These are phyloP conservation scores for Penicillium hordei DNA, from an alignment of 2,329 filamentous ascomycete genomes.

Conservation along the genomic window DNA sequence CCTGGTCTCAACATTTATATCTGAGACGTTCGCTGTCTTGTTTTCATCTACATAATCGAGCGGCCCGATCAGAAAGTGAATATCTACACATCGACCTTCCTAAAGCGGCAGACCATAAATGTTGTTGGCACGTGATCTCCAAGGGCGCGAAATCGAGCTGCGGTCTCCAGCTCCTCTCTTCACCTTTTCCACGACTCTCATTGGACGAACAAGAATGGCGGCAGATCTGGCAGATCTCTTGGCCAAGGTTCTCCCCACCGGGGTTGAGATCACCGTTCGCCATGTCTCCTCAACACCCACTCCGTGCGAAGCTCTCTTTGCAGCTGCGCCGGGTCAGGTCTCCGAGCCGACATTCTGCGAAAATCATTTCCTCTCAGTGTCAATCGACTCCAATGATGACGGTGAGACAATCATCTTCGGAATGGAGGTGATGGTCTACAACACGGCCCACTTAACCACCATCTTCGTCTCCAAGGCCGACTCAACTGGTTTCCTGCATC, in stretches of 20 bases:
- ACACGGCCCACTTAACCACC: conserved; percentile 74
- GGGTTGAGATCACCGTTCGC: conserved; percentile 66
- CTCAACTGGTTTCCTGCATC: conserved; percentile 81
- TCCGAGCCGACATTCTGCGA: conserved; percentile 82
- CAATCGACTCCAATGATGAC: conserved; percentile 41
- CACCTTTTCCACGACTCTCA: conserved; percentile 17
- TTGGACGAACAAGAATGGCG: conserved; percentile 26
- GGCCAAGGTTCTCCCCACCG: conserved; percentile 53
- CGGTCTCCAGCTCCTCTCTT: conserved; percentile 19
- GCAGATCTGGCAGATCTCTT: conserved; percentile 49
- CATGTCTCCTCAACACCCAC: conserved; percentile 86
- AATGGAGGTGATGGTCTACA: conserved; percentile 85
- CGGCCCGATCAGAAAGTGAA: background rate
- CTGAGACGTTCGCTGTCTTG: background rate
- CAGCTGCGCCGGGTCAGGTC: conserved; percentile 68
- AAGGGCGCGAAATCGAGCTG: conserved; percentile 14
- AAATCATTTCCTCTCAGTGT: conserved; percentile 71
- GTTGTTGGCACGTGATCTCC: conserved; percentile 20
- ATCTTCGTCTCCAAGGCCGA: conserved; percentile 97
- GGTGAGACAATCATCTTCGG: conserved; percentile 71
- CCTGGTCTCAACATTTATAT: background rate
- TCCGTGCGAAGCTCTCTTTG: conserved; percentile 72
- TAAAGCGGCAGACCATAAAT: background rate
- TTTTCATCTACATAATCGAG: background rate
- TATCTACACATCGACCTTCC: background rate